Percentiles rank a stretch among this genome's conserved stretches.
These are phyloP conservation scores for Sphagnum contortum DNA, from an alignment of 225 moss, liverwort and hornwort species.

Conservation along the genomic window DNA sequence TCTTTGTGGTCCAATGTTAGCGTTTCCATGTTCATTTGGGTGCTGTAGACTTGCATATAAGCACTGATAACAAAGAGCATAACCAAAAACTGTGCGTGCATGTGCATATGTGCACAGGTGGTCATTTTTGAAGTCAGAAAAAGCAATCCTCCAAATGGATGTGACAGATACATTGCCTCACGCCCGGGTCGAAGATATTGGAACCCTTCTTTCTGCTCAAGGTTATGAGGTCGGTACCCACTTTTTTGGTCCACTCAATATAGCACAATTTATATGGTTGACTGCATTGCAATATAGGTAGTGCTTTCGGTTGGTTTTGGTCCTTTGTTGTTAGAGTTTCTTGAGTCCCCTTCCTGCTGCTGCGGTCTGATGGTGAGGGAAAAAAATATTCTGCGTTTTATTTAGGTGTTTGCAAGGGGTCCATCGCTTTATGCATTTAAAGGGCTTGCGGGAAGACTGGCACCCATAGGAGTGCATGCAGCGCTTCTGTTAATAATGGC, in stretches of 20 bases:
- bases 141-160: constrained; percentile 44
- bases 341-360: too few species aligned
- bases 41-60: too few species aligned
- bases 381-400: too few species aligned
- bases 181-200: constrained; percentile 67
- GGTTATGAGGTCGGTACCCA: constrained; percentile 49
- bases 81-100: too few species aligned
- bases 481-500: constrained; percentile 87
- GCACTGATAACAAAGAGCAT: too few species aligned
- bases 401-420: constrained; percentile 62
- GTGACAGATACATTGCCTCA: constrained; percentile 64
- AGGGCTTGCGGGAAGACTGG: constrained; percentile 84
- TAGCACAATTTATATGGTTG: neutral
- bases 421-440: constrained; percentile 78
- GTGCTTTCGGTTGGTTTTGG: too few species aligned
- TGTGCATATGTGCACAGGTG: constrained; percentile 28
- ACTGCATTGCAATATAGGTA: too few species aligned
- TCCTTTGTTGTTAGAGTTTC: too few species aligned
- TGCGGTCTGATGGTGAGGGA: too few species aligned
- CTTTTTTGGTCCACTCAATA: neutral
- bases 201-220: constrained; percentile 63
- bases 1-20: too few species aligned
- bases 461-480: constrained; percentile 87
- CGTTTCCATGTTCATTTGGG: too few species aligned
- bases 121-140: constrained; percentile 63